Percentiles rank a stretch among this genome's conserved stretches.
phyloP scores from a whole-genome alignment of 148 eudicot genomes.

The Amaranthus cruentus region DNA sequence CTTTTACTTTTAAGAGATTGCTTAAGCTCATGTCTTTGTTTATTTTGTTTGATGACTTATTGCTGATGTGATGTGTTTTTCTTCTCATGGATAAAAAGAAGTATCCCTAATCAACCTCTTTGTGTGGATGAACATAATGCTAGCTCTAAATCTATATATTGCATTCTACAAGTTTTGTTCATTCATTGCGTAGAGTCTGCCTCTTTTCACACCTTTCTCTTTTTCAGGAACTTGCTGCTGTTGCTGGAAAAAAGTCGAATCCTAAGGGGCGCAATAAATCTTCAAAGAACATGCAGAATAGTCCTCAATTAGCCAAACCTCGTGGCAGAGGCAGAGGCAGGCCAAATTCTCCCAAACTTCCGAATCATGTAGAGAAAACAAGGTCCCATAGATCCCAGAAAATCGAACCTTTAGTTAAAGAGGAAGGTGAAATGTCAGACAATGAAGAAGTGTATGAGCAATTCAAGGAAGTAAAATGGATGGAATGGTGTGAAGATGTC shows the following conservation, averaged over 20 bases:
- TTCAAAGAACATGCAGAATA: conserved; percentile 47
- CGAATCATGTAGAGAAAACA: conserved; percentile 32
- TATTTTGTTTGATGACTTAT: background rate
- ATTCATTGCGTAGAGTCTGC: background rate
- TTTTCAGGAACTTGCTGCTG: conserved; percentile 72
- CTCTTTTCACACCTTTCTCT: conserved; percentile 12
- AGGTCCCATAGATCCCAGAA: conserved; percentile 52
- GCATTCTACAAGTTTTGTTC: background rate
- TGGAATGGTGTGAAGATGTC: conserved; percentile 99
- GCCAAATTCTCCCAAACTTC: conserved; percentile 39
- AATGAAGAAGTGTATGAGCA: conserved; percentile 97
- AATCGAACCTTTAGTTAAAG: conserved; percentile 76
- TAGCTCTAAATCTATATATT: background rate
- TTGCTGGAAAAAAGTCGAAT: conserved; percentile 52
- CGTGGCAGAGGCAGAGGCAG: conserved; percentile 58
- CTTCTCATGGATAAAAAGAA: background rate
- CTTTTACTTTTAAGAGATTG: background rate
- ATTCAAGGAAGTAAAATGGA: conserved; percentile 99
- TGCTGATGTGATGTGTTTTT: background rate
- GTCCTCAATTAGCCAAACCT: conserved; percentile 27
- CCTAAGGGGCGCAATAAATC: conserved; percentile 64
- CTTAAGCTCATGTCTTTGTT: background rate
- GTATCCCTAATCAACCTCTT: too few species aligned
- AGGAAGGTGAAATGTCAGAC: conserved; percentile 99
- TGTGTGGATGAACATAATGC: background rate